These are phyloP conservation scores for Geosmithia morbida DNA, from an alignment of 2,329 filamentous ascomycete genomes.

Conservation along the genomic window DNA sequence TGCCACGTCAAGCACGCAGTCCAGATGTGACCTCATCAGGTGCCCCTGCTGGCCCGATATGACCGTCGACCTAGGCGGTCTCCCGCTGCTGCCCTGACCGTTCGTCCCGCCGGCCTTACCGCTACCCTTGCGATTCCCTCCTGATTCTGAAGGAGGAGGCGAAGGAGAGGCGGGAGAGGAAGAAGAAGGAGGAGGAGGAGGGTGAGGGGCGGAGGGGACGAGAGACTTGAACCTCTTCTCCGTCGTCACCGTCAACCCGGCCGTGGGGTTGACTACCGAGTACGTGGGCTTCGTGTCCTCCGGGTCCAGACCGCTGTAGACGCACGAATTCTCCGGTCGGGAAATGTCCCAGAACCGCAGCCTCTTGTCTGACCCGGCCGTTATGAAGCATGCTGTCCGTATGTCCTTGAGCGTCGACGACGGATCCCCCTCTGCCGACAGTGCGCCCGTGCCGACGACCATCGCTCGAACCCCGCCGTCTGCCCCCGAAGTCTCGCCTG, in stretches of 20 bases:
- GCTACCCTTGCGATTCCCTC: no score
- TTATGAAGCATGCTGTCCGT: conserved; percentile 71
- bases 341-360: conserved; percentile 88
- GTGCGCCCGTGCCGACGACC: conserved; percentile 56
- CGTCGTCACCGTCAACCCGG: conserved; percentile 49
- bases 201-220: no score
- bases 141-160: conserved; percentile 17
- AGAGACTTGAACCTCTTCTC: conserved; percentile 28
- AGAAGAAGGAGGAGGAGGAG: no score
- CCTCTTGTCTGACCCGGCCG: conserved; percentile 78
- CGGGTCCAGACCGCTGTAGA: conserved; percentile 63
- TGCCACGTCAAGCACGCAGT: conserved; percentile 78
- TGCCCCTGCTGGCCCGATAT: conserved; percentile 82
- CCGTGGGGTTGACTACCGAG: conserved; percentile 44
- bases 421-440: conserved; percentile 26
- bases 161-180: conserved; percentile 14
- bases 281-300: conserved; percentile 66
- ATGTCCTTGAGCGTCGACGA: conserved; percentile 34
- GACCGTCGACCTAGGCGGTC: conserved; percentile 62
- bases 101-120: no score
- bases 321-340: conserved; percentile 59
- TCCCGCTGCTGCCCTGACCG: conserved; percentile 12
- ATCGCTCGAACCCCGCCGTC: conserved; percentile 65
- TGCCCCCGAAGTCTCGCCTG: conserved; percentile 33
- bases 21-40: conserved; percentile 72